Conservation (phyloP, 495 filamentous ascomycete genomes). For the Penicillium diatomitis region DNA sequence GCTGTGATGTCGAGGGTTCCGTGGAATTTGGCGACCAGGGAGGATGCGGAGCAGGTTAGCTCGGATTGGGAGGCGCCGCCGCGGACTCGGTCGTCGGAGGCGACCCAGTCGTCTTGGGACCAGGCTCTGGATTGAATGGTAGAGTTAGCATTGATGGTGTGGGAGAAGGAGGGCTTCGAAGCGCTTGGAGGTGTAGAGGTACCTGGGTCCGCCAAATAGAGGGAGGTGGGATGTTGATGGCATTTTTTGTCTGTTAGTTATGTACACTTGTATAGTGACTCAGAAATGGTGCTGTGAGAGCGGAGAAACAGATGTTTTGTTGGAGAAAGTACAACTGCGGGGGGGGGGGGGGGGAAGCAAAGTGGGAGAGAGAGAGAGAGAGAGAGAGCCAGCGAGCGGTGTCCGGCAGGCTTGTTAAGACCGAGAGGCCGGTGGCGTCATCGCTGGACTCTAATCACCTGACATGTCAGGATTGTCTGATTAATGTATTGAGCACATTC, state of each 20-base stretch:
- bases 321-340: too few relatives aligned
- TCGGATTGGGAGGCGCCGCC: constrained; percentile 57
- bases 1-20: constrained; percentile 65
- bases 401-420: too few relatives aligned
- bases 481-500: too few relatives aligned
- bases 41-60: constrained; percentile 24
- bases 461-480: too few relatives aligned
- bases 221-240: constrained; percentile 9
- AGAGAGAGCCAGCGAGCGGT: too few relatives aligned
- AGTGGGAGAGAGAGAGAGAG: too few relatives aligned
- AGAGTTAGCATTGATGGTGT: background rate
- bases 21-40: constrained; percentile 40
- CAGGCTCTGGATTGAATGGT: constrained; percentile 18
- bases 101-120: constrained; percentile 50
- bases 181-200: background rate
- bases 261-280: background rate
- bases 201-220: constrained; percentile 12
- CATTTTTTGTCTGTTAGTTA: constrained; percentile 7
- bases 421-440: constrained; percentile 6
- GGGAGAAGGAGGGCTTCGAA: background rate
- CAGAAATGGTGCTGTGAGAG: background rate
- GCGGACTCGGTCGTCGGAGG: constrained; percentile 64
- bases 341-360: too few relatives aligned
- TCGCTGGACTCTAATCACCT: background rate
- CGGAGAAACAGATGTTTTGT: background rate